These are phyloP conservation scores for Ophiostoma tasmaniense DNA, from an alignment of 2,329 filamentous ascomycete species.

Conservation along the genomic window DNA sequence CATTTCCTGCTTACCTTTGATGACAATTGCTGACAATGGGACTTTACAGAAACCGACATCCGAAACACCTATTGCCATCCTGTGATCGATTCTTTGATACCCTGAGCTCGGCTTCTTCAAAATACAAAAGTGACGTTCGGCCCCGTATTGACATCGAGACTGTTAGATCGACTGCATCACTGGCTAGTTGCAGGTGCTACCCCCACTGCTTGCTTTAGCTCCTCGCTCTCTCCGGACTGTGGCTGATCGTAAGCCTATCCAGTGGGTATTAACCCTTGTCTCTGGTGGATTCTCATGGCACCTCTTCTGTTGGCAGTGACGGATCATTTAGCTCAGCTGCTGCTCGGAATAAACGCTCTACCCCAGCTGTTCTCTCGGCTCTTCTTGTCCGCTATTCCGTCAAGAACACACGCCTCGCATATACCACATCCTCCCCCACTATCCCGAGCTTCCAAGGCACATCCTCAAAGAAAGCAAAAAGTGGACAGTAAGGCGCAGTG, in stretches of 20 bases:
- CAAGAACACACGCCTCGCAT: neutral
- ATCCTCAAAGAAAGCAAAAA: neutral
- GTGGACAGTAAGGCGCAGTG: neutral
- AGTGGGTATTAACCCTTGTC: neutral
- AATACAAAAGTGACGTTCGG: neutral
- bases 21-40: neutral
- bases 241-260: neutral
- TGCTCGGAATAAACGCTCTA: neutral
- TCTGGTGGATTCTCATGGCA: neutral
- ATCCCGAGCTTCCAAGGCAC: neutral
- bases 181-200: neutral
- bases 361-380: neutral
- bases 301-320: neutral
- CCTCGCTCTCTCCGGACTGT: slow-evolving; percentile 1
- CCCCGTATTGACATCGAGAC: too few relatives aligned
- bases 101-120: neutral
- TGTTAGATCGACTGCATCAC: too few relatives aligned
- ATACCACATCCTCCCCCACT: neutral
- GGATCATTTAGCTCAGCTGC: neutral
- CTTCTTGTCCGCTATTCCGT: neutral
- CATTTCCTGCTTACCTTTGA: neutral
- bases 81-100: neutral
- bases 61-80: neutral
- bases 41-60: neutral
- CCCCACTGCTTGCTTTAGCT: neutral